These are phyloP conservation scores for Rhodotorula mucilaginosa DNA, from an alignment of 1,284 basidiomycete species.

Conservation along the genomic window DNA sequence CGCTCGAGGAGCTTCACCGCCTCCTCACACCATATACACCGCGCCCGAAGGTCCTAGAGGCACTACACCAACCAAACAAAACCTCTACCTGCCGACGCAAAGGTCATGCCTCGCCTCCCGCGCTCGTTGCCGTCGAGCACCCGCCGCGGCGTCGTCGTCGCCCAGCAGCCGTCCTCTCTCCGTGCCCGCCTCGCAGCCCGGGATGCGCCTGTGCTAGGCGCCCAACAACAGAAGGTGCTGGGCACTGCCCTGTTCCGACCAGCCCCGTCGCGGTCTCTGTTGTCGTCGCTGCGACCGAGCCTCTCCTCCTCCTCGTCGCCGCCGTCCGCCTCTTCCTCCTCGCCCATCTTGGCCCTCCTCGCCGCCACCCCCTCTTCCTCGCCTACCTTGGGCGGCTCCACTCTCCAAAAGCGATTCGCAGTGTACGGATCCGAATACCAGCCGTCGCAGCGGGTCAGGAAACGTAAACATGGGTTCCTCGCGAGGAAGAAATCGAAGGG, in stretches of 20 bases:
- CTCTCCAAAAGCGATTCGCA: constrained; percentile 21
- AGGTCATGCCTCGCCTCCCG: constrained; percentile 15
- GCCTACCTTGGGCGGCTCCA: too few relatives aligned
- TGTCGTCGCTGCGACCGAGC: constrained; percentile 7
- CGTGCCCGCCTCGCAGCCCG: background rate
- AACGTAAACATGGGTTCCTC: constrained; percentile 84
- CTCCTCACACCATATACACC: background rate
- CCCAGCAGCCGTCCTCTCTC: background rate
- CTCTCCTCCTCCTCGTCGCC: constrained; percentile 16
- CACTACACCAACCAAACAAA: too few relatives aligned
- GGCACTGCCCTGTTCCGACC: constrained; percentile 12
- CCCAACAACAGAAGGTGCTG: background rate
- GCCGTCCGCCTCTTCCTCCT: constrained; percentile 1
- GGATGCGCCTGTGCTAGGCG: background rate
- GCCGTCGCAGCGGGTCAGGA: constrained; percentile 80
- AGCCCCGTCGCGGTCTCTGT: background rate
- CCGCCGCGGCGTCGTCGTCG: background rate
- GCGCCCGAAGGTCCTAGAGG: background rate
- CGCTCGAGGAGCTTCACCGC: background rate
- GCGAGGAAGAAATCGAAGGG: constrained; percentile 58
- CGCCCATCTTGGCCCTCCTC: constrained; percentile 17
- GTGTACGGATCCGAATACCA: constrained; percentile 73
- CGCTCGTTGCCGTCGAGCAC: constrained; percentile 2
- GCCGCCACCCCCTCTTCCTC: background rate
- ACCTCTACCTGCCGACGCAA: background rate